Percentiles rank a stretch among this genome's conserved stretches.
phyloP scores from a whole-genome alignment of 441 rosid species.

The Syzygium syzygioides region DNA sequence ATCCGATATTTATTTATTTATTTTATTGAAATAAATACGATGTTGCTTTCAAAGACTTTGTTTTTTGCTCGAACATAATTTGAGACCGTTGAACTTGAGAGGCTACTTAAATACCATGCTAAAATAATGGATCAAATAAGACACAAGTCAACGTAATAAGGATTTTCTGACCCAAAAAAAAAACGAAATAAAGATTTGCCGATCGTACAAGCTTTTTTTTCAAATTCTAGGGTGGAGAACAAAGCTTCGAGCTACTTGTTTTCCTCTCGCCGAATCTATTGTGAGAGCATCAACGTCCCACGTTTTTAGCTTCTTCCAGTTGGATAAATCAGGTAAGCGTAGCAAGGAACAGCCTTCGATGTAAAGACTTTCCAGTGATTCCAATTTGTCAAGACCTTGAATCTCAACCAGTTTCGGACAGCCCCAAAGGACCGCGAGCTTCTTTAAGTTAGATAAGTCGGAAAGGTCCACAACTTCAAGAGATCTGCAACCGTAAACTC shows the following conservation, averaged over 20 bases:
- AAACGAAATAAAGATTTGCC: background rate
- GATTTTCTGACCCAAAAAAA: too few relatives aligned
- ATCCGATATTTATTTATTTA: background rate
- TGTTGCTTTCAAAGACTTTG: background rate
- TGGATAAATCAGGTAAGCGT: background rate
- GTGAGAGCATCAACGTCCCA: background rate
- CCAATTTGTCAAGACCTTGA: accelerated
- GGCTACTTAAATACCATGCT: background rate
- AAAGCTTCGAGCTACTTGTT: background rate
- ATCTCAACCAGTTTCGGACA: background rate
- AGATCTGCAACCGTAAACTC: accelerated
- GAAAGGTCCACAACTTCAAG: background rate
- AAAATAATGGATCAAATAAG: background rate
- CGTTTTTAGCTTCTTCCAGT: accelerated
- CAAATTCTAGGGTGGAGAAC: background rate
- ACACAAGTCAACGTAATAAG: background rate
- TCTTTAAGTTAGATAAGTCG: background rate
- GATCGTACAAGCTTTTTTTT: background rate
- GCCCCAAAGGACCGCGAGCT: accelerated
- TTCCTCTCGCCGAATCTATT: background rate
- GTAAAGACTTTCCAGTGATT: background rate
- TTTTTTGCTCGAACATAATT: background rate
- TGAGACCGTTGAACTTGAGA: background rate
- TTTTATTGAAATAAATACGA: accelerated
- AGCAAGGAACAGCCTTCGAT: accelerated